Evolutionary conservation across 2,329 filamentous ascomycete genomes (phyloP).

Genomic region (Xylaria sp.): DNA sequence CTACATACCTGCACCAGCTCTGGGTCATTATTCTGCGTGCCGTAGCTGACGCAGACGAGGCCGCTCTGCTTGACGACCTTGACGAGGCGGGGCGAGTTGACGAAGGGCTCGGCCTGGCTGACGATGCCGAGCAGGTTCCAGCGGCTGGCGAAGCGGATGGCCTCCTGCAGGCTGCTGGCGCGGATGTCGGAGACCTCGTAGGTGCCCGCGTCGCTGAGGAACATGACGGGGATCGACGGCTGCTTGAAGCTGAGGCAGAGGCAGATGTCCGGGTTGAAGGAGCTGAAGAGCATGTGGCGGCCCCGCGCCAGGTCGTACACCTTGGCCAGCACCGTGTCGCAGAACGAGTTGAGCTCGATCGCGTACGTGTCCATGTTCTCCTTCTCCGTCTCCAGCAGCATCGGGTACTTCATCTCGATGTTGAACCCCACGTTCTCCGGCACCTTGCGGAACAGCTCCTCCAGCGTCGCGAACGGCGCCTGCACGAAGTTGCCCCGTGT

Average conservation of each 20-base stretch:
- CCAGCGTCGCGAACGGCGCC: conserved; percentile 90
- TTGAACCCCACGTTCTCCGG: conserved; percentile 90
- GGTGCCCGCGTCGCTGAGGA: conserved; percentile 89
- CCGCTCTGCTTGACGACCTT: conserved; percentile 93
- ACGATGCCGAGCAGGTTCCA: conserved; percentile 97
- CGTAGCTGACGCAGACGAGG: conserved; percentile 93
- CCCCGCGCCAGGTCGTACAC: conserved; percentile 84
- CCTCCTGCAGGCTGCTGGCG: conserved; percentile 90
- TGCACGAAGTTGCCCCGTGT: conserved; percentile 93
- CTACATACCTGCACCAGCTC: conserved; percentile 80
- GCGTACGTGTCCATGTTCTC: conserved; percentile 97
- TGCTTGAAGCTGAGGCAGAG: conserved; percentile 95
- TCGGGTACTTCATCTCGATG: conserved; percentile 99
- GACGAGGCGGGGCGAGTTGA: conserved; percentile 85
- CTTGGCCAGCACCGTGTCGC: conserved; percentile 86
- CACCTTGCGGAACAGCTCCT: conserved; percentile 87
- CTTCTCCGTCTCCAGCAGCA: conserved; percentile 93
- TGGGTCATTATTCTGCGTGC: conserved; percentile 85
- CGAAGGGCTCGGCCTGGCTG: conserved; percentile 82
- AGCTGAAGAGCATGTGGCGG: conserved; percentile 95
- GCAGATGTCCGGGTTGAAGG: conserved; percentile 97
- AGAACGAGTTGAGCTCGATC: conserved; percentile 94
- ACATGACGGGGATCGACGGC: conserved; percentile 92
- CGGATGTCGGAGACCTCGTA: conserved; percentile 82
- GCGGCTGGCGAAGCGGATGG: conserved; percentile 87